Evolutionary conservation across 352 stramenopile species (phyloP).

Genomic region (Pseudoperonospora humuli): DNA sequence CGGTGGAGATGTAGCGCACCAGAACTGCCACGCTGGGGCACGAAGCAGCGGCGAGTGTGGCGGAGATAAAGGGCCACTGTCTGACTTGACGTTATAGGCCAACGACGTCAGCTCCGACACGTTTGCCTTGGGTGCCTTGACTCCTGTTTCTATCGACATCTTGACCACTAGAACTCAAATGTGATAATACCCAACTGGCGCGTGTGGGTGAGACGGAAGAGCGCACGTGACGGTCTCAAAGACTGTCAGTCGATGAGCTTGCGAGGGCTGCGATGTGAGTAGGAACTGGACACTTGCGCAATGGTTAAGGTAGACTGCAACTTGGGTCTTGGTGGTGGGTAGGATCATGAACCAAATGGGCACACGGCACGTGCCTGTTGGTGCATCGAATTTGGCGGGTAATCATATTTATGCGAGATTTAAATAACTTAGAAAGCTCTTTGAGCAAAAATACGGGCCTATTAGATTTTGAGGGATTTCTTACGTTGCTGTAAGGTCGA

Average conservation of each 20-base stretch:
- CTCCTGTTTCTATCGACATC: neutral
- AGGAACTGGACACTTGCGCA: too few species aligned
- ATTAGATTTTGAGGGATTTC: neutral
- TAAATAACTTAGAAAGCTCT: neutral
- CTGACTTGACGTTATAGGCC: conserved; percentile 10
- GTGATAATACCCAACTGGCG: neutral
- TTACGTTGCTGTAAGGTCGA: conserved; percentile 1
- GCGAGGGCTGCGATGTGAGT: too few species aligned
- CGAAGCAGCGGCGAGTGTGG: conserved; percentile 25
- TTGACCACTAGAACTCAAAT: neutral
- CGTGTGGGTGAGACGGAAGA: conserved; percentile 4
- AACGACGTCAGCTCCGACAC: conserved; percentile 29
- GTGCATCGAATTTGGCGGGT: neutral
- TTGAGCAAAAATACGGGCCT: neutral
- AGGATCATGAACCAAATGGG: too few species aligned
- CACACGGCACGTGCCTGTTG: conserved; percentile 8
- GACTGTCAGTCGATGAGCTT: too few species aligned
- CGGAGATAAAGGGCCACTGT: conserved; percentile 8
- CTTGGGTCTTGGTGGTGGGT: too few species aligned
- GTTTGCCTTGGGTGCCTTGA: conserved; percentile 24
- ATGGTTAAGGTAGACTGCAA: too few species aligned
- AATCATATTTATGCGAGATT: neutral
- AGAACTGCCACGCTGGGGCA: conserved; percentile 61
- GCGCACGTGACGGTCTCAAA: conserved; percentile 1
- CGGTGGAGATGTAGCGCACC: conserved; percentile 45